Base-by-base conservation (phyloP, 1,139 yeast species). In the Candida frijolesensis region DNA sequence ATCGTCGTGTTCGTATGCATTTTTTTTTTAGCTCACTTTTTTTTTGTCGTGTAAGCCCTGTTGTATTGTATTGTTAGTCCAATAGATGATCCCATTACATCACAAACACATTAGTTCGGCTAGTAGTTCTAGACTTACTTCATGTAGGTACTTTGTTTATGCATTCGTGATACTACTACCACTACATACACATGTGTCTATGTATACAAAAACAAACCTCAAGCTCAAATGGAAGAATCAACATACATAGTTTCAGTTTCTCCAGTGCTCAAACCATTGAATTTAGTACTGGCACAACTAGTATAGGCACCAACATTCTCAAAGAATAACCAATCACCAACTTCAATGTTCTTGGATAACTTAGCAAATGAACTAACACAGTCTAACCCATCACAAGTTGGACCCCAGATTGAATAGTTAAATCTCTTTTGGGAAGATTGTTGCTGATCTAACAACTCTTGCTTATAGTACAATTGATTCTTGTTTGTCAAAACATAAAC, bases 331-430 rank as follows among this genome's bases (percentile, higher is more conserved):
- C 98, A 94, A 67, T 94, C 98, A 14, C 97, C 98, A 46, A 87
- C 87, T 40, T 76, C 74, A 46, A 91, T 84, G 45, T 84, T 82
- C 48, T 79, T 77, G 15, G 84, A 76, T 63, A 92, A 74, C 45
- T 60, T 60, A 52, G 82, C 72, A 40, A 73, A 76, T 47, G 76
- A 68, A 27, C 88, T 70, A 52, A 94, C 83, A 67, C 96, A 88
- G 68, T 94, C 99, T 57, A 94, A 77, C 4, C 98, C 97, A 69
- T 94, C 99, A 71, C 99, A 94, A 19, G 98, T 94, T 45, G 98
- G 99, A 8, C 99, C 99, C 98, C 98, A 94, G 53, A 94, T 79
- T 18, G 96, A 85, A 63, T 76, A 89, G 57, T 54, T 55, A 37
- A 44, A 56, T 38, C 42, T 51, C 12, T 14, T 12, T 45, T 33